These are phyloP conservation scores for Lotus japonicus DNA, from an alignment of 306 rosid species.

Conservation along the genomic window DNA sequence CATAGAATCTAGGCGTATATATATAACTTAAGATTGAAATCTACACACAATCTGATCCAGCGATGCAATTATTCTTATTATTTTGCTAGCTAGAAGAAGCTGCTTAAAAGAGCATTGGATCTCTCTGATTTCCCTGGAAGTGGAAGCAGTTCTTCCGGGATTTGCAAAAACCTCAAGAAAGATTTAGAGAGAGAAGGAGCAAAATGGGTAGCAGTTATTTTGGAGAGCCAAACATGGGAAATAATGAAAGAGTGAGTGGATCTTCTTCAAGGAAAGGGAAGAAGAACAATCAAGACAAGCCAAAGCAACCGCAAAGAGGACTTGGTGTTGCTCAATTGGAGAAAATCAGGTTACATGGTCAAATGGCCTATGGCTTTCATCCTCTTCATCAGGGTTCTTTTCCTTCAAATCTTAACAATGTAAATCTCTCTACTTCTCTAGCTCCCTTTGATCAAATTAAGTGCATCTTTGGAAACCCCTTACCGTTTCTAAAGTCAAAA, in stretches of 20 bases:
- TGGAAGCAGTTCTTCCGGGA: slow-evolving; percentile 31
- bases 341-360: slow-evolving; percentile 95
- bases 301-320: slow-evolving; percentile 98
- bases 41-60: slow-evolving; percentile 96
- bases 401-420: slow-evolving; percentile 50
- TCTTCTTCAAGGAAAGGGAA: slow-evolving; percentile 67
- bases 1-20: slow-evolving; percentile 80
- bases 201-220: slow-evolving; percentile 63
- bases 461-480: no score
- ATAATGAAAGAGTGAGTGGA: slow-evolving; percentile 45
- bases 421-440: slow-evolving; percentile 17
- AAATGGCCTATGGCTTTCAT: slow-evolving; percentile 40
- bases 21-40: slow-evolving; percentile 50
- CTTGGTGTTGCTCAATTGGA: slow-evolving; percentile 98
- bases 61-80: slow-evolving; percentile 79
- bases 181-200: not conserved
- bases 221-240: slow-evolving; percentile 85
- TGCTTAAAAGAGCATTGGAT: slow-evolving; percentile 47
- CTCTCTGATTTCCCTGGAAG: slow-evolving; percentile 52
- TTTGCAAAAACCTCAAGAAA: slow-evolving; percentile 26
- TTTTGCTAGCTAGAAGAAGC: slow-evolving; percentile 12
- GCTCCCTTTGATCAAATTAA: no score
- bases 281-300: slow-evolving; percentile 77
- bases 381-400: slow-evolving; percentile 43
- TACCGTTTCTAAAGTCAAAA: no score